Conservation (phyloP, 1,284 basidiomycete genomes). For the Chiua sp. region DNA sequence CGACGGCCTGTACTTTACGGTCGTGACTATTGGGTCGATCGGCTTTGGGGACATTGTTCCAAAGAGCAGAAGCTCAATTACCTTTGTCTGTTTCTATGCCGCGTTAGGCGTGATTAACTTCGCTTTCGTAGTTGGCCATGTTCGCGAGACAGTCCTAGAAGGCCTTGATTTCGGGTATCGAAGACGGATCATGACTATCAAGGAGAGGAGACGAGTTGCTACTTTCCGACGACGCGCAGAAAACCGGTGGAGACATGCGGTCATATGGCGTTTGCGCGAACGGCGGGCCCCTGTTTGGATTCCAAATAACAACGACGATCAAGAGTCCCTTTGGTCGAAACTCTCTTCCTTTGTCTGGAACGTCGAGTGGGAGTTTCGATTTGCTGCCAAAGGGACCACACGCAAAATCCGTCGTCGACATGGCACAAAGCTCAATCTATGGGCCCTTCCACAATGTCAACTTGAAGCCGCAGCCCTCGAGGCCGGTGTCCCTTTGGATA, state of each 20-base stretch:
- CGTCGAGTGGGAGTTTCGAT: conserved; percentile 3
- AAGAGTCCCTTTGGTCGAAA: conserved; percentile 16
- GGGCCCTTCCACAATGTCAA: conserved; percentile 54
- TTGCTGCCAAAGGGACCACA: conserved; percentile 9
- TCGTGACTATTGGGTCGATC: conserved; percentile 75
- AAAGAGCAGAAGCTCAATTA: conserved; percentile 47
- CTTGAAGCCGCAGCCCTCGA: conserved; percentile 67
- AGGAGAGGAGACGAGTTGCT: conserved; percentile 45
- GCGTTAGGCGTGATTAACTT: conserved; percentile 66
- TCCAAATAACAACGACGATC: conserved; percentile 17
- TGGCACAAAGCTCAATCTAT: conserved; percentile 62
- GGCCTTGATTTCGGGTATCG: conserved; percentile 65
- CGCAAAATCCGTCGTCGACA: conserved; percentile 35
- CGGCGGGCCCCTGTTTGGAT: conserved; percentile 58
- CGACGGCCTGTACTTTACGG: conserved; percentile 72
- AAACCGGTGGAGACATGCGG: conserved; percentile 58
- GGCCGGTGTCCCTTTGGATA: conserved; percentile 61
- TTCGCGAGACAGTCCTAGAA: conserved; percentile 76
- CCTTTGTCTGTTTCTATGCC: conserved; percentile 65
- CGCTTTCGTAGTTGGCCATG: conserved; percentile 68
- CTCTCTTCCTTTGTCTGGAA: conserved; percentile 16
- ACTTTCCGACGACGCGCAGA: conserved; percentile 46
- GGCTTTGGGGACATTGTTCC: conserved; percentile 84
- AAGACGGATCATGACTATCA: conserved; percentile 50
- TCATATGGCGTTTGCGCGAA: conserved; percentile 61